Evolutionary conservation across 495 filamentous ascomycete species (phyloP).

Genomic region (Trypethelium eluteriae): DNA sequence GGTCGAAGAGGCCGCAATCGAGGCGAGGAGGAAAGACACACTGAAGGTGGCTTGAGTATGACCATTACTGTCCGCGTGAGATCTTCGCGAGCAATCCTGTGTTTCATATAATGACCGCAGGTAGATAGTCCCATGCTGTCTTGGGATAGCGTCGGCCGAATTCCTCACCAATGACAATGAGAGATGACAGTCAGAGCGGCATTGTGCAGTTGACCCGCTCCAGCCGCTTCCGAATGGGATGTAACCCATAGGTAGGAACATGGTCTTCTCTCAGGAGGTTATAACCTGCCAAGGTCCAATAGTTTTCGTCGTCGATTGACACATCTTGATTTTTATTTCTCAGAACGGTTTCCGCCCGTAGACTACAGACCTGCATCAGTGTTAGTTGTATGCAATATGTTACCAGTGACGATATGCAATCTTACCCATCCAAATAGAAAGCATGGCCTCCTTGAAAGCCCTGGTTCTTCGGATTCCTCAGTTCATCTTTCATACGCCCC

Average conservation of each 20-base stretch:
- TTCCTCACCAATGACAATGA: not conserved
- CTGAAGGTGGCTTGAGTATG: not conserved
- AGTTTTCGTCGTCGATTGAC: not conserved
- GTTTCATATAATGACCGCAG: no score
- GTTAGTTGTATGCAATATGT: not conserved
- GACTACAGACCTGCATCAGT: not conserved
- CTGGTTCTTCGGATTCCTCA: not conserved
- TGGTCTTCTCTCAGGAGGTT: not conserved
- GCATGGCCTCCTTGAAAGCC: conserved; percentile 4
- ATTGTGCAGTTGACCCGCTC: not conserved
- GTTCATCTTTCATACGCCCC: not conserved
- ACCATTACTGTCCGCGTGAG: not conserved
- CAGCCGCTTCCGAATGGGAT: not conserved
- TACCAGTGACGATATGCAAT: not conserved
- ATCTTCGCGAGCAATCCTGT: not conserved
- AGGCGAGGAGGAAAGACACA: not conserved
- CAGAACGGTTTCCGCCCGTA: conserved; percentile 2
- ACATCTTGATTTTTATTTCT: not conserved
- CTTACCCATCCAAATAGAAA: not conserved
- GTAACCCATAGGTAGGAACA: not conserved
- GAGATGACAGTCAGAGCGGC: not conserved
- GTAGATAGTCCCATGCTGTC: no score
- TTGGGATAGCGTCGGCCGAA: not conserved
- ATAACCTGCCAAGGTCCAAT: no score
- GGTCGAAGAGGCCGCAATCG: conserved; percentile 1